Evolutionary conservation across 2,329 filamentous ascomycete species (phyloP).

Genomic region (Rhytidhysteron rufulum): DNA sequence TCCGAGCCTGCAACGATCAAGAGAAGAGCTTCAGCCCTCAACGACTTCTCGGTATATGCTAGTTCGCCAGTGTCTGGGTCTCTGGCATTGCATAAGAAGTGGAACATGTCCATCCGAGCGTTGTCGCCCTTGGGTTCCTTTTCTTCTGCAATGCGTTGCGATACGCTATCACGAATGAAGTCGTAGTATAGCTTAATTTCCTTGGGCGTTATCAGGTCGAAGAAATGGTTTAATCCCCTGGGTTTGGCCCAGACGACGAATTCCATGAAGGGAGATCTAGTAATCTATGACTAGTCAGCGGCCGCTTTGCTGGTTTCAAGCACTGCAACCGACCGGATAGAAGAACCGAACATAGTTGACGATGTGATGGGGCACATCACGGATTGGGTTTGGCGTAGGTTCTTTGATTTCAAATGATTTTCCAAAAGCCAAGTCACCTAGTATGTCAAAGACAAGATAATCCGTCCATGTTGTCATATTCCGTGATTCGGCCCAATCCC

Average conservation of each 20-base stretch:
- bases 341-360: conserved; percentile 6
- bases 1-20: conserved; percentile 13
- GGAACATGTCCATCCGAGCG: conserved; percentile 36
- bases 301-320: background rate
- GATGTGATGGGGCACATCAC: conserved; percentile 7
- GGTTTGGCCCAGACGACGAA: conserved; percentile 10
- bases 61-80: conserved; percentile 34
- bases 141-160: background rate
- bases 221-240: conserved; percentile 4
- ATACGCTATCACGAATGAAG: background rate
- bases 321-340: conserved; percentile 5
- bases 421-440: conserved; percentile 41
- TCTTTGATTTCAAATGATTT: conserved; percentile 33
- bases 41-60: conserved; percentile 29
- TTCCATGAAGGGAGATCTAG: conserved; percentile 4
- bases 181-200: background rate
- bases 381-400: conserved; percentile 10
- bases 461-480: conserved; percentile 37
- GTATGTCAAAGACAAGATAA: conserved; percentile 45
- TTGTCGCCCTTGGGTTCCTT: background rate
- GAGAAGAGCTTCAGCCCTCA: conserved; percentile 21
- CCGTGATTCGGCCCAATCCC: conserved; percentile 34
- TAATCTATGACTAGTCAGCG: conserved; percentile 10
- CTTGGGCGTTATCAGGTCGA: background rate
- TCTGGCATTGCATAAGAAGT: conserved; percentile 37